Evolutionary conservation across 139 green algal genomes (phyloP).

Genomic region (Cymbomonas tetramitiformis): DNA sequence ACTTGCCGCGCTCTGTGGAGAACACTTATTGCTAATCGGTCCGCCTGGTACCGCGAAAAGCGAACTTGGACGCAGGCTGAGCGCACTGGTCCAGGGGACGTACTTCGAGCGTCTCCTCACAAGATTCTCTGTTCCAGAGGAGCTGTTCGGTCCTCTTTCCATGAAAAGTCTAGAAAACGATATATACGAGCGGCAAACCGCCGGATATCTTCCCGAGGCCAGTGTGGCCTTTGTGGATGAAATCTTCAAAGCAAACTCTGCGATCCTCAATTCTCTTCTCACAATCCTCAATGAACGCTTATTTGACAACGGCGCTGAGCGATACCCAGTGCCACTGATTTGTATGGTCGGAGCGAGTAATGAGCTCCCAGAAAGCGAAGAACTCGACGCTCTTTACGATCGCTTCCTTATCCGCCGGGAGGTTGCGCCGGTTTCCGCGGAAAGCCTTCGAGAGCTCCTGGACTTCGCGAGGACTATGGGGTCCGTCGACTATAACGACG

Average conservation of each 20-base stretch:
- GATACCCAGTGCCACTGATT: slow-evolving; percentile 30
- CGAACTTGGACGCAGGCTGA: slow-evolving; percentile 61
- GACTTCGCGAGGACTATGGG: not conserved
- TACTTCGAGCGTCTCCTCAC: slow-evolving; percentile 87
- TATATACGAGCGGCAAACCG: slow-evolving; percentile 67
- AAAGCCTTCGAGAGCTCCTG: not conserved
- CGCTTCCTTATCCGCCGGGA: slow-evolving; percentile 64
- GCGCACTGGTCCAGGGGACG: slow-evolving; percentile 30
- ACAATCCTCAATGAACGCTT: slow-evolving; percentile 85
- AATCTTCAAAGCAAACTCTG: slow-evolving; percentile 78
- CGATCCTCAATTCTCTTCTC: slow-evolving; percentile 85
- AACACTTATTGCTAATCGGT: slow-evolving; percentile 30
- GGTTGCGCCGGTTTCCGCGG: slow-evolving; percentile 33
- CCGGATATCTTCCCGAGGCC: slow-evolving; percentile 63
- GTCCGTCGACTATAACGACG: not conserved
- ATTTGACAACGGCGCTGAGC: slow-evolving; percentile 75
- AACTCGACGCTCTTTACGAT: slow-evolving; percentile 85
- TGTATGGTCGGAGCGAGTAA: slow-evolving; percentile 68
- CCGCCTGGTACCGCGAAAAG: slow-evolving; percentile 75
- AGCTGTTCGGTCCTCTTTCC: slow-evolving; percentile 80
- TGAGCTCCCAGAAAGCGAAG: slow-evolving; percentile 76
- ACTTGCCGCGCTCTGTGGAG: slow-evolving; percentile 13
- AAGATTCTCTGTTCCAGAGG: slow-evolving; percentile 75
- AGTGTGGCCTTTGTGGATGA: slow-evolving; percentile 86
- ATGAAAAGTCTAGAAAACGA: slow-evolving; percentile 83